Conservation (phyloP, 495 filamentous ascomycete genomes). For the Glutinoglossum americanum region DNA sequence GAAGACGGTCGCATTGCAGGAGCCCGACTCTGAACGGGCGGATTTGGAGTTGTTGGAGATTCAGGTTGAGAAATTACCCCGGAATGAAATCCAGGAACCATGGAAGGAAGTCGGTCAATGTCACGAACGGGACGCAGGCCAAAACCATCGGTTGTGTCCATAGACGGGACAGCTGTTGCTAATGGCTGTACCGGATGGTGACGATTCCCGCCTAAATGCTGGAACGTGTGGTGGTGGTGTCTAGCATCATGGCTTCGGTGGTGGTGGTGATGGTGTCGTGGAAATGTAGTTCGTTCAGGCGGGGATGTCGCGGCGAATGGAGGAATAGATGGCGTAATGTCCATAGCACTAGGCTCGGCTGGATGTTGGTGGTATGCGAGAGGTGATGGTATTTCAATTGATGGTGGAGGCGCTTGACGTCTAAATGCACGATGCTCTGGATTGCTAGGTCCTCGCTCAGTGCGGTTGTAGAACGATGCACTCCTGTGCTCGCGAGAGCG, state of each 20-base stretch:
- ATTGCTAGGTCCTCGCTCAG: constrained; percentile 5
- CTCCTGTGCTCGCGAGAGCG: constrained; percentile 4
- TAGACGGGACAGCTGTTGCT: constrained; percentile 44
- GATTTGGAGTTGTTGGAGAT: constrained; percentile 78
- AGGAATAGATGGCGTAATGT: constrained; percentile 41
- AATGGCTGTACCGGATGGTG: constrained; percentile 41
- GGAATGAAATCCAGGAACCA: constrained; percentile 49
- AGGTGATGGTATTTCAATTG: constrained; percentile 49
- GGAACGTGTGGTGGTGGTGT: constrained; percentile 18
- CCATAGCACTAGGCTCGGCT: constrained; percentile 28
- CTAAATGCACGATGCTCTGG: constrained; percentile 30
- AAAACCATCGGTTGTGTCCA: constrained; percentile 57
- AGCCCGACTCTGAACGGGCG: constrained; percentile 26
- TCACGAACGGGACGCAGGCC: constrained; percentile 64
- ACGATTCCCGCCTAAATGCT: constrained; percentile 18
- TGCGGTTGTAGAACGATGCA: constrained; percentile 18
- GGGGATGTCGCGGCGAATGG: constrained; percentile 51
- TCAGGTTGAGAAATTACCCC: constrained; percentile 71
- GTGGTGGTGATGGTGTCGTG: constrained; percentile 37
- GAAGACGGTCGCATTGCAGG: constrained; percentile 28
- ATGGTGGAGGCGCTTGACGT: constrained; percentile 47
- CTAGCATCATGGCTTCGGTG: constrained; percentile 38
- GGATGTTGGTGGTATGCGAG: constrained; percentile 27
- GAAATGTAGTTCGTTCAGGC: constrained; percentile 48
- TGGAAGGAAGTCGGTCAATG: constrained; percentile 65